Evolutionary conservation across 208 protist species (phyloP).

Genomic region (Leishmania major): DNA sequence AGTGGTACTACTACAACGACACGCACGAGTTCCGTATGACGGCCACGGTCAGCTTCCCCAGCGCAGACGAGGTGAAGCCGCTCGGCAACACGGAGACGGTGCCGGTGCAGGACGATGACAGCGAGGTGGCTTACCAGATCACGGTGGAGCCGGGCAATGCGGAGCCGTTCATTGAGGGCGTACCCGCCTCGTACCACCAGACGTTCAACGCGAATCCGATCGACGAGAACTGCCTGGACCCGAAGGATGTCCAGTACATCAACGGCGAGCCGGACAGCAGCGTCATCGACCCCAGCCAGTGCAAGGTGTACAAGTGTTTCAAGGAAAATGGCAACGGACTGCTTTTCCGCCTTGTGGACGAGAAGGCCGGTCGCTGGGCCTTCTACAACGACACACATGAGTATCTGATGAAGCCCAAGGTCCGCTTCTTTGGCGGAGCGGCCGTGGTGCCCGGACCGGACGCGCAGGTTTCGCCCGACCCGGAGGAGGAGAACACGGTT

Average conservation of each 20-base stretch:
- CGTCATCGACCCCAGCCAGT: constrained; percentile 34
- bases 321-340: constrained; percentile 74
- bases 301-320: constrained; percentile 77
- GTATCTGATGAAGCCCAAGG: constrained; percentile 68
- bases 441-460: constrained; percentile 40
- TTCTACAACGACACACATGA: constrained; percentile 87
- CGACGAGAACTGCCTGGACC: constrained; percentile 43
- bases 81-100: constrained; percentile 64
- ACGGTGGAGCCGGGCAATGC: constrained; percentile 58
- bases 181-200: constrained; percentile 50
- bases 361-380: constrained; percentile 58
- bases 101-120: constrained; percentile 29
- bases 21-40: constrained; percentile 76
- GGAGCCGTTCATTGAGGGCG: constrained; percentile 65
- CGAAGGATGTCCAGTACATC: constrained; percentile 46
- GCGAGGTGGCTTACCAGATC: constrained; percentile 48
- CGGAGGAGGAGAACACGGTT: constrained; percentile 41
- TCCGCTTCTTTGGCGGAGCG: constrained; percentile 51
- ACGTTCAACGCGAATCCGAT: constrained; percentile 69
- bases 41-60: constrained; percentile 62
- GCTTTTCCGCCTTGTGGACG: constrained; percentile 84
- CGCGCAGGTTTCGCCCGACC: constrained; percentile 39
- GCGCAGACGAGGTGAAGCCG: constrained; percentile 44
- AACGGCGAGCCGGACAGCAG: constrained; percentile 53
- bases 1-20: constrained; percentile 89